Percentiles rank a stretch among this genome's conserved stretches.
Evolutionary conservation across 805 yeast genomes (phyloP).

Genomic region (Debaryomyces castellii): DNA sequence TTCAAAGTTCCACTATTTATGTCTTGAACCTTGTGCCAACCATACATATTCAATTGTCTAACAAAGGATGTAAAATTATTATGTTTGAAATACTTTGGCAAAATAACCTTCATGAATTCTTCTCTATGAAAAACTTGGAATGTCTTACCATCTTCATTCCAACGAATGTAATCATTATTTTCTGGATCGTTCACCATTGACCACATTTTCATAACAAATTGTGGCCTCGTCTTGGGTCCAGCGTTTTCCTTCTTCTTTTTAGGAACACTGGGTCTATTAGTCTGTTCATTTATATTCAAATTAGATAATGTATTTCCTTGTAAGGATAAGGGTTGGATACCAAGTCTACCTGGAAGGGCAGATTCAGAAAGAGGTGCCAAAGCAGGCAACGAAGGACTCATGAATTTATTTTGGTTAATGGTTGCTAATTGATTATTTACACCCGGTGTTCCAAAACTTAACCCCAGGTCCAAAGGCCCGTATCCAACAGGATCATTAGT

Average conservation of each 20-base stretch:
- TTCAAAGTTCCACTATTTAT: conserved; percentile 69
- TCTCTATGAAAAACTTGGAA: conserved; percentile 86
- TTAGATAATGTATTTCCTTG: background rate
- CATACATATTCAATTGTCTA: conserved; percentile 95
- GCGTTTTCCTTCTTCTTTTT: conserved; percentile 32
- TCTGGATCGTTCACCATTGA: conserved; percentile 84
- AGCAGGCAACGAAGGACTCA: conserved; percentile 21
- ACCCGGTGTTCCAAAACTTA: background rate
- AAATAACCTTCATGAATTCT: conserved; percentile 72
- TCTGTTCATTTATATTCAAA: background rate
- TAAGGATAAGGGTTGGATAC: conserved; percentile 16
- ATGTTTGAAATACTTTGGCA: conserved; percentile 93
- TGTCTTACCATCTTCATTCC: conserved; percentile 84
- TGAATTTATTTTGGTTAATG: conserved; percentile 9
- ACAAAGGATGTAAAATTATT: conserved; percentile 93
- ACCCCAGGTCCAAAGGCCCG: background rate
- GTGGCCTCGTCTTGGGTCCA: conserved; percentile 66
- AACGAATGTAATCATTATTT: conserved; percentile 70
- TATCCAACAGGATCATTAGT: background rate
- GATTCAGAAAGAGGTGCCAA: conserved; percentile 30
- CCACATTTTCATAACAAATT: conserved; percentile 93
- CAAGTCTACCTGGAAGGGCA: conserved; percentile 22
- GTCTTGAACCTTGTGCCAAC: conserved; percentile 98
- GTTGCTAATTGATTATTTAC: conserved; percentile 9
- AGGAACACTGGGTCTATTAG: background rate